phyloP scores from a whole-genome alignment of 495 filamentous ascomycete genomes.

The Lentithecium fluviatile region DNA sequence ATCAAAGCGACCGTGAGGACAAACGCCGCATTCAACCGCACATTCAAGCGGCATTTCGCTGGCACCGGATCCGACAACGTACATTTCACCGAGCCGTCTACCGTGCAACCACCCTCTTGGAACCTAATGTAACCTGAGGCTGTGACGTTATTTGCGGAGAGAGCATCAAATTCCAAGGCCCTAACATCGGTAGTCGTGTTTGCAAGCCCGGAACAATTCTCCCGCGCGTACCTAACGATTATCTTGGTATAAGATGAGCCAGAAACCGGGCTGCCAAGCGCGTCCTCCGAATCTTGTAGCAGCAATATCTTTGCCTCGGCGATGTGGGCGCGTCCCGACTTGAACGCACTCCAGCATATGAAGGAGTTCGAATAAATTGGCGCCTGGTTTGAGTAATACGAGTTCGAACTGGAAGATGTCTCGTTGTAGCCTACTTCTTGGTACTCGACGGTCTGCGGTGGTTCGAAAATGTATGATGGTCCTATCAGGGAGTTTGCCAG shows the following conservation, averaged over 20 bases:
- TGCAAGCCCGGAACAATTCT: constrained; percentile 19
- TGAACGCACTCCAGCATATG: constrained; percentile 31
- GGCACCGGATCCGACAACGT: background rate
- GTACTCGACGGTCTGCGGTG: constrained; percentile 10
- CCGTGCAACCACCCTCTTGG: constrained; percentile 7
- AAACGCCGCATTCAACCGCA: constrained; percentile 33
- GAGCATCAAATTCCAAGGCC: constrained; percentile 1
- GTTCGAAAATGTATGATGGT: constrained; percentile 17
- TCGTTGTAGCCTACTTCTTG: background rate
- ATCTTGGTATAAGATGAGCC: constrained; percentile 1
- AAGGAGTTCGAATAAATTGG: constrained; percentile 4
- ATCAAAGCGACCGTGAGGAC: constrained; percentile 17
- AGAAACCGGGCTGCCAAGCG: background rate
- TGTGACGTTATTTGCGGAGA: background rate
- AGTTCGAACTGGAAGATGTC: too few relatives aligned
- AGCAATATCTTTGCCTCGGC: background rate
- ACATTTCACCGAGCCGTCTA: constrained; percentile 11
- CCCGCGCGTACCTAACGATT: constrained; percentile 6
- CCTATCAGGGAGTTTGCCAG: constrained; percentile 30
- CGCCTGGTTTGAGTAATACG: too few relatives aligned
- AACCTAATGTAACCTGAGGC: background rate
- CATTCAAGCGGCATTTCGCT: constrained; percentile 25
- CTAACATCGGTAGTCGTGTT: constrained; percentile 17
- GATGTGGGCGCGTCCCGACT: constrained; percentile 23
- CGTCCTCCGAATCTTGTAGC: background rate